phyloP scores from a whole-genome alignment of 2,329 filamentous ascomycete species.

The Hypocreales sp. region DNA sequence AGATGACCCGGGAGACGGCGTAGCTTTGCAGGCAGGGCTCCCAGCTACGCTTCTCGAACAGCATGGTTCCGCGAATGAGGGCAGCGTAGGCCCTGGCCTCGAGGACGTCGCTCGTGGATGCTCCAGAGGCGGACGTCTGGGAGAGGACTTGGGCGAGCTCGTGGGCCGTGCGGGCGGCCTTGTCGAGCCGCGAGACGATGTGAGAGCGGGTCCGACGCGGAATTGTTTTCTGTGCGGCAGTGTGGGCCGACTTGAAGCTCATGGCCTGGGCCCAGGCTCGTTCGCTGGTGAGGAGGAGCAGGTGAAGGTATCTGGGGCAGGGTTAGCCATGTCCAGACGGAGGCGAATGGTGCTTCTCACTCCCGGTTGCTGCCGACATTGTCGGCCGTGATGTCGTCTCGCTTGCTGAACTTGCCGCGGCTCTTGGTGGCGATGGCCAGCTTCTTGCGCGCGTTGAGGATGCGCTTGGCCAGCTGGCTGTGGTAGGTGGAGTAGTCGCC shows the following conservation, averaged over 20 bases:
- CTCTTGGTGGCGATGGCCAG: slow-evolving; percentile 72
- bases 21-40: slow-evolving; percentile 61
- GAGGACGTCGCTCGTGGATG: slow-evolving; percentile 55
- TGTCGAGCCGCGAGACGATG: slow-evolving; percentile 74
- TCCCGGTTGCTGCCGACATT: slow-evolving; percentile 61
- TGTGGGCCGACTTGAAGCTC: slow-evolving; percentile 76
- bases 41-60: slow-evolving; percentile 85
- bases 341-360: slow-evolving; percentile 32
- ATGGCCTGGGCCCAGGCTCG: slow-evolving; percentile 92
- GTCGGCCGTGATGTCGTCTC: slow-evolving; percentile 53
- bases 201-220: slow-evolving; percentile 69
- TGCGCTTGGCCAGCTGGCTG: slow-evolving; percentile 59
- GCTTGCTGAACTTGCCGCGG: slow-evolving; percentile 70
- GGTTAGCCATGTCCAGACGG: not conserved
- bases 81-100: slow-evolving; percentile 77
- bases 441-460: slow-evolving; percentile 73
- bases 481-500: slow-evolving; percentile 84
- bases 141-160: slow-evolving; percentile 52
- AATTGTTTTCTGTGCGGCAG: slow-evolving; percentile 65
- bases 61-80: slow-evolving; percentile 58
- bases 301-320: slow-evolving; percentile 49
- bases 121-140: slow-evolving; percentile 45
- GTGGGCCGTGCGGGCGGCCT: slow-evolving; percentile 57
- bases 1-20: slow-evolving; percentile 65
- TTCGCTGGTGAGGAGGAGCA: slow-evolving; percentile 78